Conservation (phyloP, 805 yeast species). For the Candida berthetii region DNA sequence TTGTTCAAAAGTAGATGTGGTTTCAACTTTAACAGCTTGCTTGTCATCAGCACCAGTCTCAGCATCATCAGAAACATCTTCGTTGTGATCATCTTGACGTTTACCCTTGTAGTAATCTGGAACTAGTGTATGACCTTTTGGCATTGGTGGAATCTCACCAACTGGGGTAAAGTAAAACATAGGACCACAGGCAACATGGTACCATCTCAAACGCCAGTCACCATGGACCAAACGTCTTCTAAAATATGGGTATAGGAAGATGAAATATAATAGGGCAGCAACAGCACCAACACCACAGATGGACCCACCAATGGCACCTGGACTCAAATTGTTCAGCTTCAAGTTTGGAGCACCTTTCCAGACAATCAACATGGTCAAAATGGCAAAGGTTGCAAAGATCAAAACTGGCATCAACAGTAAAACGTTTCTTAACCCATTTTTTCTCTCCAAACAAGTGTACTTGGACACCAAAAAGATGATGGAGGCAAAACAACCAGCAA, state of each 20-base stretch:
- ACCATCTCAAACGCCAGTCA: slow-evolving; percentile 63
- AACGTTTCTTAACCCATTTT: slow-evolving; percentile 48
- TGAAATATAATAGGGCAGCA: slow-evolving; percentile 42
- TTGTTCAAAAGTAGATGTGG: slow-evolving; percentile 9
- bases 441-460: slow-evolving; percentile 54
- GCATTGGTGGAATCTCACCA: slow-evolving; percentile 61
- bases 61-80: slow-evolving; percentile 7
- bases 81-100: slow-evolving; percentile 25
- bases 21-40: slow-evolving; percentile 3
- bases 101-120: slow-evolving; percentile 66
- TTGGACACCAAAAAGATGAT: slow-evolving; percentile 54
- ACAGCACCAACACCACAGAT: slow-evolving; percentile 61
- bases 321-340: slow-evolving; percentile 44
- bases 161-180: slow-evolving; percentile 43
- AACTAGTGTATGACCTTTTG: slow-evolving; percentile 47
- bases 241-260: slow-evolving; percentile 56
- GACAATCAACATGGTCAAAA: slow-evolving; percentile 70
- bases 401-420: slow-evolving; percentile 52
- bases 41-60: slow-evolving; percentile 15
- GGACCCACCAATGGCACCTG: slow-evolving; percentile 48
- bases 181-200: slow-evolving; percentile 54
- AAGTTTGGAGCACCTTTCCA: slow-evolving; percentile 78
- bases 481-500: slow-evolving; percentile 61
- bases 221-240: slow-evolving; percentile 51
- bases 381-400: slow-evolving; percentile 52